These are phyloP conservation scores for Hortaea werneckii DNA, from an alignment of 2,329 filamentous ascomycete genomes.

Conservation along the genomic window DNA sequence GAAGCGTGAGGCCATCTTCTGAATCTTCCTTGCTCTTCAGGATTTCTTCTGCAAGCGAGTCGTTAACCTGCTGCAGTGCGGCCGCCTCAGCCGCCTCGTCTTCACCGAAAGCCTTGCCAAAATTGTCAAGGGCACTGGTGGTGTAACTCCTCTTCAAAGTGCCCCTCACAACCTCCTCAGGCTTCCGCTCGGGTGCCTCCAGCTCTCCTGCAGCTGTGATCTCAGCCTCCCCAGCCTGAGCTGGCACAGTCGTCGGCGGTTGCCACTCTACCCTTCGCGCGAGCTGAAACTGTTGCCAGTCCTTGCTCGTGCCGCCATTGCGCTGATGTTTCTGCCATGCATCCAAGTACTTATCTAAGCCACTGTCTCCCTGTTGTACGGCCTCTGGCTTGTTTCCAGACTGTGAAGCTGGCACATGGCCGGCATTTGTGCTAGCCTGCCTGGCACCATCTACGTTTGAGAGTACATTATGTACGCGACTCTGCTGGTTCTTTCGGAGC, in stretches of 20 bases:
- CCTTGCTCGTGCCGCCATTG: constrained; percentile 52
- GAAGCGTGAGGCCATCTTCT: constrained; percentile 22
- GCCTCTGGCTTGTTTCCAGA: constrained; percentile 18
- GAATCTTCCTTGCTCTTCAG: constrained; percentile 47
- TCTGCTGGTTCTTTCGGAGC: constrained; percentile 32
- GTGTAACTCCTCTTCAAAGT: constrained; percentile 41
- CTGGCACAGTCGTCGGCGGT: constrained; percentile 34
- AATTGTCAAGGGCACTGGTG: constrained; percentile 49
- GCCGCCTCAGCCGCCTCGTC: constrained; percentile 39
- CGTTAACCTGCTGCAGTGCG: constrained; percentile 71
- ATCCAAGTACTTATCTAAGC: constrained; percentile 83
- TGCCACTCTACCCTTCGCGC: constrained; percentile 86
- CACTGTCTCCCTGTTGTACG: constrained; percentile 33
- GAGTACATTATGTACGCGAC: constrained; percentile 19
- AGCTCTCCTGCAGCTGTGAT: constrained; percentile 9
- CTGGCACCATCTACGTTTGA: constrained; percentile 24
- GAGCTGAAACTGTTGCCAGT: constrained; percentile 89
- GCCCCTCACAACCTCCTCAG: not conserved
- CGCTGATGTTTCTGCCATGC: constrained; percentile 72
- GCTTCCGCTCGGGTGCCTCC: constrained; percentile 12
- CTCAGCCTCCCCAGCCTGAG: constrained; percentile 26
- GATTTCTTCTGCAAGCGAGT: constrained; percentile 71
- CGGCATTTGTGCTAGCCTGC: constrained; percentile 23
- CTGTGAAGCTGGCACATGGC: constrained; percentile 15
- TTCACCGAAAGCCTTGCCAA: constrained; percentile 43